Evolutionary conservation across 1,284 basidiomycete species (phyloP).

Genomic region (Sutorius eximius): DNA sequence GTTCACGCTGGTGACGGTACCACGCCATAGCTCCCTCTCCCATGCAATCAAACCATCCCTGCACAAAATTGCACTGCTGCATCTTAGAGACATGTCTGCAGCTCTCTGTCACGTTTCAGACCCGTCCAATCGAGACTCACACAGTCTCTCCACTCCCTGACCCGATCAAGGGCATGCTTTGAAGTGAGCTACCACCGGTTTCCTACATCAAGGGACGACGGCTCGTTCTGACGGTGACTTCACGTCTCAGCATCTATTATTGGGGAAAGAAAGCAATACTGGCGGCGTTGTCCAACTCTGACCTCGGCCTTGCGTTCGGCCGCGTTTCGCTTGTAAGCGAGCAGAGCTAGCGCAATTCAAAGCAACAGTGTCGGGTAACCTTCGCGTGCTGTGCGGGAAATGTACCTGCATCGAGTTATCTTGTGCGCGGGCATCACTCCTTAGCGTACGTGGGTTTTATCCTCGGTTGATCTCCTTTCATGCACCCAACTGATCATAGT

Average conservation of each 20-base stretch:
- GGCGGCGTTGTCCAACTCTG: not conserved
- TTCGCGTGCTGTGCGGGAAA: constrained; percentile 5
- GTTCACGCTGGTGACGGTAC: not conserved
- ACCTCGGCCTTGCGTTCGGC: not conserved
- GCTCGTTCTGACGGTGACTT: not conserved
- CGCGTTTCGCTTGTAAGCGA: not conserved
- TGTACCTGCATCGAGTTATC: not conserved
- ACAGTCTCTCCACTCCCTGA: not conserved
- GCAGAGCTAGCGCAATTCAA: not conserved
- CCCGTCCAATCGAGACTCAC: not conserved
- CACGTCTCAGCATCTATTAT: not conserved
- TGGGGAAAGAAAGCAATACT: constrained; percentile 3
- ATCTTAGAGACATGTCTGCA: too few relatives aligned
- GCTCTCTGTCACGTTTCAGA: not conserved
- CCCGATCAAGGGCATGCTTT: not conserved
- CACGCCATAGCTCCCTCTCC: not conserved
- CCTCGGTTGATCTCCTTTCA: not conserved
- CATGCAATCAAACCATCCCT: too few relatives aligned
- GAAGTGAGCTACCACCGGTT: not conserved
- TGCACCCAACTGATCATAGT: not conserved
- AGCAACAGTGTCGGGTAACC: not conserved
- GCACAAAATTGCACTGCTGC: too few relatives aligned
- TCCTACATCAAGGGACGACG: not conserved
- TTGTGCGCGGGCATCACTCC: not conserved
- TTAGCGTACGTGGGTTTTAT: not conserved